A percentile compares a stretch with the other conserved stretches of the same genome.
phyloP scores from a whole-genome alignment of 345 rosid genomes.

The Gossypium longicalyx region DNA sequence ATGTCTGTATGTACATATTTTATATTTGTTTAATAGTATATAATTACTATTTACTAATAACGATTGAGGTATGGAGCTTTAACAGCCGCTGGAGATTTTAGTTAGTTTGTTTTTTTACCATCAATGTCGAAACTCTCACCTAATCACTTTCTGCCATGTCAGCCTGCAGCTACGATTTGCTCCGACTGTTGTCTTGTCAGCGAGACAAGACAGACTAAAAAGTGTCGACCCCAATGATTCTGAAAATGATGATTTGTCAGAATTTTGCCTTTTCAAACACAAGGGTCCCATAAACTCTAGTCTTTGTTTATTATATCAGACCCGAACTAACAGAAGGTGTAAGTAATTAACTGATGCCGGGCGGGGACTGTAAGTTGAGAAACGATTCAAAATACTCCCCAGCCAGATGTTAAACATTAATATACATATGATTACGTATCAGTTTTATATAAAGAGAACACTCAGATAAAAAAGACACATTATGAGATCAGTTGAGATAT shows the following conservation, averaged over 20 bases:
- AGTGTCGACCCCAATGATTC: neutral
- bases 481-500: neutral
- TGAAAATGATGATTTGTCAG: neutral
- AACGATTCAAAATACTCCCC: neutral
- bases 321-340: neutral
- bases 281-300: neutral
- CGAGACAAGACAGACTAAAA: slow-evolving; percentile 1
- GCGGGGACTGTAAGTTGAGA: neutral
- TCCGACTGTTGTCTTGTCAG: neutral
- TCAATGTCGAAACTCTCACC: neutral
- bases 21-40: neutral
- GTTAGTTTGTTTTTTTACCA: neutral
- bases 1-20: neutral
- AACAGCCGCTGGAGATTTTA: too few relatives aligned
- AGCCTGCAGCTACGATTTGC: neutral
- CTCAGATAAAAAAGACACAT: neutral
- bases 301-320: neutral
- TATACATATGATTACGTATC: neutral
- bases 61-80: neutral
- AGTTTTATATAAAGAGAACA: neutral
- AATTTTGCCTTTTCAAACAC: neutral
- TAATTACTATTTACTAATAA: neutral
- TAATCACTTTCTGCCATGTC: slow-evolving; percentile 3
- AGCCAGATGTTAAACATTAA: neutral
- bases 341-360: too few relatives aligned